phyloP scores from a whole-genome alignment of 108 stramenopile genomes.

The Cylindrotheca closterium region DNA sequence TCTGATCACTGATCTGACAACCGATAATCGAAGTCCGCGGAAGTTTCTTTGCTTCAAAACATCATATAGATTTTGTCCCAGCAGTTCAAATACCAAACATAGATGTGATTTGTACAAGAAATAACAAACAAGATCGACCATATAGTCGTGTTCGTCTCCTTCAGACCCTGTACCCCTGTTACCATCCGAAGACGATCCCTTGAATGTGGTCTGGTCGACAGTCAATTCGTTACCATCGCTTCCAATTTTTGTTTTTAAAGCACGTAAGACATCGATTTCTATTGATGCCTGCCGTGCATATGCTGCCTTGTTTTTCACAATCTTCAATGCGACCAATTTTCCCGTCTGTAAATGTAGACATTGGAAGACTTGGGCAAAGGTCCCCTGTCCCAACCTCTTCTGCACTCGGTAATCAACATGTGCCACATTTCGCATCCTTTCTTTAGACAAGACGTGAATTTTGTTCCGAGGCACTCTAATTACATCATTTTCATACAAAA shows the following conservation, averaged over 20 bases:
- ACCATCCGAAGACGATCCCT: not conserved
- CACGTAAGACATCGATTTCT: constrained; percentile 90
- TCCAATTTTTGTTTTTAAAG: constrained; percentile 15
- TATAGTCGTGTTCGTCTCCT: constrained; percentile 35
- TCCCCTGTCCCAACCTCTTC: constrained; percentile 87
- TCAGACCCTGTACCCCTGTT: not conserved
- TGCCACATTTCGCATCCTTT: not conserved
- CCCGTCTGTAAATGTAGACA: constrained; percentile 69
- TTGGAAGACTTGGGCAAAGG: constrained; percentile 97
- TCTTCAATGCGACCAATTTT: constrained; percentile 88
- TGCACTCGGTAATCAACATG: constrained; percentile 57
- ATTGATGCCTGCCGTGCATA: constrained; percentile 92
- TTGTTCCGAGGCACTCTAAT: constrained; percentile 48
- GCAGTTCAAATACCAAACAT: constrained; percentile 94
- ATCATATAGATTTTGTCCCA: constrained; percentile 93
- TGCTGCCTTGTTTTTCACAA: constrained; percentile 95
- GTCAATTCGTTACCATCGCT: not conserved
- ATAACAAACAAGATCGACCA: constrained; percentile 83
- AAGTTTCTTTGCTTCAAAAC: constrained; percentile 91
- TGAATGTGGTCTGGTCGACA: not conserved
- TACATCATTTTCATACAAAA: constrained; percentile 63
- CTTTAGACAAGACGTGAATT: constrained; percentile 23
- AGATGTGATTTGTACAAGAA: constrained; percentile 91
- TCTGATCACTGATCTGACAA: constrained; percentile 71
- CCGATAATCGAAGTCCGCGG: constrained; percentile 85